phyloP scores from a whole-genome alignment of 2,329 filamentous ascomycete genomes.

The Fusarium transvaalense region DNA sequence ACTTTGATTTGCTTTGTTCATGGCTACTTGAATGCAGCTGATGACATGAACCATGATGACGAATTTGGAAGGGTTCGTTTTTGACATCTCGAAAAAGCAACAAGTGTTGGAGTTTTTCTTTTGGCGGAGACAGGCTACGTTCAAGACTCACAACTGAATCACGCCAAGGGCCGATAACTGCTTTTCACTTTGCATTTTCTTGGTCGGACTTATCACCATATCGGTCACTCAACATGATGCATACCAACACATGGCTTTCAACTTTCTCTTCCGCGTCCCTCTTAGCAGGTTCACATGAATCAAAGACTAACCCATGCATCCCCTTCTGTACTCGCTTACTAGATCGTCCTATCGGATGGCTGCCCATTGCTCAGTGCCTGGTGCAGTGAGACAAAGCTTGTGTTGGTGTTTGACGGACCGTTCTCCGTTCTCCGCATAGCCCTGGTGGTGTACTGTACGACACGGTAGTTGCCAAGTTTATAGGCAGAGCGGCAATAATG shows the following conservation, averaged over 20 bases:
- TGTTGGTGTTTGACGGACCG: constrained; percentile 12
- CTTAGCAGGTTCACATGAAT: constrained; percentile 8
- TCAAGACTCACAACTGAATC: not conserved
- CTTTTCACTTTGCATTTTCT: constrained; percentile 5
- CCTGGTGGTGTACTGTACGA: constrained; percentile 9
- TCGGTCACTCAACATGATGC: constrained; percentile 26
- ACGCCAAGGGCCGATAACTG: not conserved
- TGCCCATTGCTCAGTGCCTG: constrained; percentile 3
- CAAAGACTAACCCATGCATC: constrained; percentile 4
- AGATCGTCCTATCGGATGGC: constrained; percentile 33
- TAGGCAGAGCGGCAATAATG: constrained; percentile 12
- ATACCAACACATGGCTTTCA: constrained; percentile 28
- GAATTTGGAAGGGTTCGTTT: constrained; percentile 53
- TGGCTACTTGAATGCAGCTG: constrained; percentile 28
- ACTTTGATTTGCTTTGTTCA: not conserved
- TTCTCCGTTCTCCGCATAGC: constrained; percentile 10
- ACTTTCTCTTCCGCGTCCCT: constrained; percentile 12
- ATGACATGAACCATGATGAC: constrained; percentile 49
- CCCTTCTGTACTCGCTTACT: constrained; percentile 25
- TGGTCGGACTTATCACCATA: not conserved
- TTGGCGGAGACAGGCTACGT: not conserved
- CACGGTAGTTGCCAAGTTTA: constrained; percentile 17
- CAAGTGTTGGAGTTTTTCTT: constrained; percentile 15
- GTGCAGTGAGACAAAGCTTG: constrained; percentile 33
- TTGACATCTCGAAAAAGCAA: constrained; percentile 43